Evolutionary conservation across 2,329 filamentous ascomycete species (phyloP).

Genomic region (Talaromyces sp.): DNA sequence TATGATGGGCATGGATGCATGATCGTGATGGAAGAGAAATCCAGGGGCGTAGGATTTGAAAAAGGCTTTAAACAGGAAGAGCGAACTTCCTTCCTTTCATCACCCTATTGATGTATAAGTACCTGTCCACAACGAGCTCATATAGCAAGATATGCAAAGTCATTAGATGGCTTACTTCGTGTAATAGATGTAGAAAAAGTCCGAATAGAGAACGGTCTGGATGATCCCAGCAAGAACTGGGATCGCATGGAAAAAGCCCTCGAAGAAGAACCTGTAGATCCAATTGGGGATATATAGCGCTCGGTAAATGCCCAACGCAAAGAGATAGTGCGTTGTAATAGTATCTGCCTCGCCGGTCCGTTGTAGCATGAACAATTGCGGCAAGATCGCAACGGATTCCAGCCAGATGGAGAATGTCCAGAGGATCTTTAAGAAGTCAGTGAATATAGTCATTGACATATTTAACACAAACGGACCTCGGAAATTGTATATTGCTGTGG

Average conservation of each 20-base stretch:
- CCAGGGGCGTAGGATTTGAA: neutral
- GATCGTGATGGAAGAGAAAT: neutral
- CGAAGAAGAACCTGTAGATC: conserved; percentile 84
- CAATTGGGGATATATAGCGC: conserved; percentile 98
- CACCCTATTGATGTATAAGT: conserved; percentile 45
- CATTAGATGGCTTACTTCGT: conserved; percentile 64
- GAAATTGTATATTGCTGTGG: conserved; percentile 77
- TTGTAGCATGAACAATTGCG: conserved; percentile 97
- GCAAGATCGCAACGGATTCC: conserved; percentile 91
- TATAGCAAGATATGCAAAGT: neutral
- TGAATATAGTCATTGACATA: neutral
- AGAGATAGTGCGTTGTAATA: conserved; percentile 98
- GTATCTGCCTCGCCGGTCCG: conserved; percentile 96
- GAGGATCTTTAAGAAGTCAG: conserved; percentile 60
- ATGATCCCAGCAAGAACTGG: conserved; percentile 83
- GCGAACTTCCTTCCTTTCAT: conserved; percentile 87
- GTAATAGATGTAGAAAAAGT: conserved; percentile 99
- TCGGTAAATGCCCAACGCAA: conserved; percentile 85
- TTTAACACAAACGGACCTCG: conserved; percentile 48
- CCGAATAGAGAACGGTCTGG: conserved; percentile 93
- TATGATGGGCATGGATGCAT: neutral
- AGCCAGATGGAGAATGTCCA: conserved; percentile 99
- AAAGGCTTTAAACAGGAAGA: conserved; percentile 63
- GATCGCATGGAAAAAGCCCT: conserved; percentile 80
- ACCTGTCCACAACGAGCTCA: neutral